Conservation (phyloP, 1,284 basidiomycete species). For the Athelia sp. region DNA sequence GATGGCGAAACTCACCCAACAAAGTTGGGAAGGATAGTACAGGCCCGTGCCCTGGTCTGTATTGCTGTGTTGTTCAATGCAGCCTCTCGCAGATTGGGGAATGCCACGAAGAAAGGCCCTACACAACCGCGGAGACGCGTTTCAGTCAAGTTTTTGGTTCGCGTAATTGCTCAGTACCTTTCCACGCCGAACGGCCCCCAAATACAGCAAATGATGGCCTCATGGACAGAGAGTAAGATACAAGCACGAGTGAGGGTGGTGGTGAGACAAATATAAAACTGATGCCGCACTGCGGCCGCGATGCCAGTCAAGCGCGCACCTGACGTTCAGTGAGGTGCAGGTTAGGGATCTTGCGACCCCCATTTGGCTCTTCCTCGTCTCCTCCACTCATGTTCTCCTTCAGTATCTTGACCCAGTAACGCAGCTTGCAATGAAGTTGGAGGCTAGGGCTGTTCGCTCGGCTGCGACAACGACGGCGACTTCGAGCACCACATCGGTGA, state of each 20-base stretch:
- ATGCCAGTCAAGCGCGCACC: not conserved
- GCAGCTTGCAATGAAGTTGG: too few species aligned
- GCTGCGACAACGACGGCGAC: too few species aligned
- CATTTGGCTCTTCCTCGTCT: not conserved
- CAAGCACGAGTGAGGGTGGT: not conserved
- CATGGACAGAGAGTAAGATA: constrained; percentile 11
- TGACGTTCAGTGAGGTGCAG: not conserved
- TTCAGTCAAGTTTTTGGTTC: too few species aligned
- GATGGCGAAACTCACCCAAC: constrained; percentile 75
- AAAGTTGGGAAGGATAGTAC: constrained; percentile 93
- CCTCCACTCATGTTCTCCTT: not conserved
- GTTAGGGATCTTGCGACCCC: not conserved
- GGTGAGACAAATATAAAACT: not conserved
- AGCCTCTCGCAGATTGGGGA: constrained; percentile 86
- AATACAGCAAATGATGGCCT: constrained; percentile 24
- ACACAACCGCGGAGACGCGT: not conserved
- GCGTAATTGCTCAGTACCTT: too few species aligned
- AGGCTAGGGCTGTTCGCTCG: too few species aligned
- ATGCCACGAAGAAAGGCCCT: constrained; percentile 96
- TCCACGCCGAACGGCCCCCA: constrained; percentile 36
- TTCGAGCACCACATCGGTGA: not conserved
- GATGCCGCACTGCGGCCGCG: not conserved
- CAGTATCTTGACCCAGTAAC: not conserved
- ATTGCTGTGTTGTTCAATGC: constrained; percentile 83
- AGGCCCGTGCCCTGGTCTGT: constrained; percentile 84